Base-by-base conservation (phyloP, 352 stramenopile species). In the Thalassiosira oceanica region DNA sequence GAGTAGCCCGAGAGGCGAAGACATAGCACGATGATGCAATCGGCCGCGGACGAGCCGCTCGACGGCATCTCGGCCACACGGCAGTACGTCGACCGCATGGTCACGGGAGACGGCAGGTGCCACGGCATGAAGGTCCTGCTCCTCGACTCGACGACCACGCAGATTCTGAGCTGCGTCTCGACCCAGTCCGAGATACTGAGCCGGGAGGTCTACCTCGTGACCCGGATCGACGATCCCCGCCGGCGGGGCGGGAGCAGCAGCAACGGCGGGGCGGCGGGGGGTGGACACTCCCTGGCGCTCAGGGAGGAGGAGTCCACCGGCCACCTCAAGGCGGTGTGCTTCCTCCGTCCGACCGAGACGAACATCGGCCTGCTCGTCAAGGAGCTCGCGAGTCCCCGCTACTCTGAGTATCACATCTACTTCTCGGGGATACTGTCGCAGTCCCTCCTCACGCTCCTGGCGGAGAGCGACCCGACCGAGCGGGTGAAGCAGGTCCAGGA, bases 321-420 rank as follows among this genome's bases (percentile, higher is more conserved):
- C 10, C 94, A 98, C 74, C 85, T 98, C 49, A 98, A 98, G 67
- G 95, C 95, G 10, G 90, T 97, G 1, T 90, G 94, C 28, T 98
- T 98, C 50, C 71, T 98, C 27, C 94, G 95, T 13, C 95, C 96
- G 1, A 98, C 93, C 8, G 72, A 92, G 27, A 78, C 71, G 1
- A 98, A 97, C 66, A 74, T 98, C 23, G 93, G 96, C 65, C 73
- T 96, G 35, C 82, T 98, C 18, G 88, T 80, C 0, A 35, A 57
- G 31, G 96, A 99, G 83, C 83, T 99, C 10, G 89, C 92, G 57
- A 78, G 86, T 39, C 95, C 96, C 20, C 95, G 97, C 62, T 99
- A 97, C 77, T 85, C 89, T 1, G 94, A 98, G 83, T 99, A 99
- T 84, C 96, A 99, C 81, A 88, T 99, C 45, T 99, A 98, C 79